A percentile compares a stretch with the other conserved stretches of the same genome.
Conservation (phyloP, 768 basidiomycete genomes). For the Suillus subaureus region DNA sequence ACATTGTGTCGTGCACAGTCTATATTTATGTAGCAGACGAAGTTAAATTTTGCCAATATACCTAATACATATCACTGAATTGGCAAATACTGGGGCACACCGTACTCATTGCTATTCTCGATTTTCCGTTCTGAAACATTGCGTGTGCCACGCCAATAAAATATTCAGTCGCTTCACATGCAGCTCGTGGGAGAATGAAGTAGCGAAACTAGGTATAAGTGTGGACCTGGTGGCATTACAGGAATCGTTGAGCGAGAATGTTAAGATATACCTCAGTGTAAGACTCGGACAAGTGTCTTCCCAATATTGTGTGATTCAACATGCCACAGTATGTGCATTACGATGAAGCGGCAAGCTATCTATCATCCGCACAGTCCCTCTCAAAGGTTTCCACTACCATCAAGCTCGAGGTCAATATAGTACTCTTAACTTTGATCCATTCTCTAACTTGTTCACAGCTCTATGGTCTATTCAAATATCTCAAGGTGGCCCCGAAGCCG, state of each 20-base stretch:
- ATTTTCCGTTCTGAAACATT: not conserved
- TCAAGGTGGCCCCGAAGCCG: slow-evolving; percentile 62
- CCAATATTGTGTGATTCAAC: not conserved
- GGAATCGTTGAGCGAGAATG: not conserved
- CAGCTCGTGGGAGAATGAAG: not conserved
- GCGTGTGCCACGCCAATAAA: not conserved
- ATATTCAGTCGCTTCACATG: not conserved
- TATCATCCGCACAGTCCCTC: slow-evolving; percentile 58
- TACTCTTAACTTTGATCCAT: slow-evolving; percentile 13
- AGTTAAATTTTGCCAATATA: not conserved
- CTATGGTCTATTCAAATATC: slow-evolving; percentile 82
- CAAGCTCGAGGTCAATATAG: slow-evolving; percentile 72
- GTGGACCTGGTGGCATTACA: not conserved
- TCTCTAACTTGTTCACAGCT: slow-evolving; percentile 51
- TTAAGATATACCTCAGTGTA: not conserved
- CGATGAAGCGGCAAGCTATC: slow-evolving; percentile 62
- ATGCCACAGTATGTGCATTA: too few relatives aligned
- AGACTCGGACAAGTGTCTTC: not conserved
- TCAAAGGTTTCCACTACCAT: slow-evolving; percentile 56
- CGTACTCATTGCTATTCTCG: not conserved
- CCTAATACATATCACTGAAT: not conserved
- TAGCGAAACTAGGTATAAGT: not conserved
- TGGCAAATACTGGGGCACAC: not conserved
- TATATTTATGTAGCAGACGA: not conserved
- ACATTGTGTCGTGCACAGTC: not conserved